Base-by-base conservation (phyloP, 345 rosid genomes). In the Clarkia xantiana region DNA sequence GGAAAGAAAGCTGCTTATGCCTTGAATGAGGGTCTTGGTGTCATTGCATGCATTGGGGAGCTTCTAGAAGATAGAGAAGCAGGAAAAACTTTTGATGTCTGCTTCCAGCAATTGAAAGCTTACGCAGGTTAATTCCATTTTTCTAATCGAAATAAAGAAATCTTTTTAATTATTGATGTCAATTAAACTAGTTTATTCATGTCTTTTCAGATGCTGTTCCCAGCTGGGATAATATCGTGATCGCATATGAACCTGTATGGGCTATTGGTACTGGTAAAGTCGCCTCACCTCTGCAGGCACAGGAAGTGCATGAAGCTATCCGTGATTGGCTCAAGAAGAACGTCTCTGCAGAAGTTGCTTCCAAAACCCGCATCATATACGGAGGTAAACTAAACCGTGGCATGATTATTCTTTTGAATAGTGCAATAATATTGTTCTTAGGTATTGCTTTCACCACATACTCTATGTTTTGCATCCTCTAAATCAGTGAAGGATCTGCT, bases 181-280 rank as follows among this genome's bases (percentile, higher is more conserved):
- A 1, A 16, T 25, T 13, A 20, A 23, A 45, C 42, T 17, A 20
- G 39, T 14, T 18, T 47, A 14, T 44, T 40, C 18, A 7, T 58
- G 36, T 38, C 39, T 49, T 19, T 67, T 42, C 75, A 90, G 98
- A 86, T 76, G 80, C 81, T 60, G 79, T 81, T 23, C 84, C 94
- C 40, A 72, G 95, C 71, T 86, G 96, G 98, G 95, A 86, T 47
- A 68, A 78, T 52, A 52, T 86, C 43, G 98, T 91, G 23, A 77
- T 91, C 55, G 98, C 98, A 2, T 91, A 91, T 49, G 98, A 91
- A 69, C 96, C 98, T 49, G 96, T 91, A 20, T 91, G 98, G 98
- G 98, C 98, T 58, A 91, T 91, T 67, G 98, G 95, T 57, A 86
- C 96, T 45, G 98, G 98, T 56, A 87, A 86, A 60, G 98, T 91